These are phyloP conservation scores for Psidium friedrichsthalianum DNA, from an alignment of 345 rosid species.

Conservation along the genomic window DNA sequence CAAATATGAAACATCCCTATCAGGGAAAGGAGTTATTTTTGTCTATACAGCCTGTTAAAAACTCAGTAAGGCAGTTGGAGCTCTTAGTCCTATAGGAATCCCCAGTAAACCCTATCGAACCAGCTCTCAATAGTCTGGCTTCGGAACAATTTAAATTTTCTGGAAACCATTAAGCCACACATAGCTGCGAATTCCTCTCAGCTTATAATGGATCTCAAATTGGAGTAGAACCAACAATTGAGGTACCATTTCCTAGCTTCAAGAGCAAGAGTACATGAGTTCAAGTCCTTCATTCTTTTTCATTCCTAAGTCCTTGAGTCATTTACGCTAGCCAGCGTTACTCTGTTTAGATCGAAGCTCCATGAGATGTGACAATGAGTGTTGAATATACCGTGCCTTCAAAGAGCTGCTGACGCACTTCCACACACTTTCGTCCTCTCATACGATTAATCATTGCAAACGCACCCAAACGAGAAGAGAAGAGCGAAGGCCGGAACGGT, in stretches of 20 bases:
- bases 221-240: background rate
- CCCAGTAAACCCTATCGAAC: background rate
- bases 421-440: background rate
- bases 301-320: background rate
- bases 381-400: background rate
- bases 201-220: background rate
- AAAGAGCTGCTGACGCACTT: background rate
- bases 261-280: background rate
- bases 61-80: background rate
- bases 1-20: background rate
- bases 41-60: background rate
- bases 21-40: background rate
- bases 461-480: background rate
- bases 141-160: background rate
- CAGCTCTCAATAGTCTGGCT: background rate
- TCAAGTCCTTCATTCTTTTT: background rate
- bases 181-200: background rate
- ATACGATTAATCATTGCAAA: background rate
- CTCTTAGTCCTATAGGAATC: background rate
- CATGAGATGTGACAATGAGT: background rate
- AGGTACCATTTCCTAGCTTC: background rate
- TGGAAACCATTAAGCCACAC: background rate
- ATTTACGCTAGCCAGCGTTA: background rate
- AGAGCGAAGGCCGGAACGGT: background rate
- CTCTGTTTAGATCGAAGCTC: background rate